These are phyloP conservation scores for Platanthera zijinensis DNA, from an alignment of 106 monocot species.

Conservation along the genomic window DNA sequence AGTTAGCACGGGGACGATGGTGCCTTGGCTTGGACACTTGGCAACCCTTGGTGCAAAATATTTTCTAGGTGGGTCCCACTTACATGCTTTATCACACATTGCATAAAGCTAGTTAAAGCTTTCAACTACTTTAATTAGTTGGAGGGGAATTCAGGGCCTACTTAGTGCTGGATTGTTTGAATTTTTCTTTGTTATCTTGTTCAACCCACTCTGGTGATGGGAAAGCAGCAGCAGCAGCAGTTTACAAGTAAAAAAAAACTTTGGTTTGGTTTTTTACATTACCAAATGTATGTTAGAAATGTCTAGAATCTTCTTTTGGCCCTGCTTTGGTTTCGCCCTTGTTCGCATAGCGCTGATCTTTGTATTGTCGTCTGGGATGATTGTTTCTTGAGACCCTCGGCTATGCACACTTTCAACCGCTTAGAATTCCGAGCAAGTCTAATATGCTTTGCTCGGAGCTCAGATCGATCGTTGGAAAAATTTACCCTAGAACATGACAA, in stretches of 20 bases:
- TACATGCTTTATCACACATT: background rate
- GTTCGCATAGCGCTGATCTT: no score
- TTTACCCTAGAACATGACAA: no score
- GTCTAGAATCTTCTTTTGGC: background rate
- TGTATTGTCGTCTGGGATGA: no score
- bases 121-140: background rate
- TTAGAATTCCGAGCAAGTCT: no score
- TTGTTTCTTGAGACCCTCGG: no score
- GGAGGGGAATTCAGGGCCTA: background rate
- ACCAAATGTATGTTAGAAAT: background rate
- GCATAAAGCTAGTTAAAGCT: background rate
- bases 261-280: background rate
- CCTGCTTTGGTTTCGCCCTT: no score
- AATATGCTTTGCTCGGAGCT: no score
- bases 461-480: no score
- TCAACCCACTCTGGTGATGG: background rate
- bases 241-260: background rate
- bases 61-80: background rate
- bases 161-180: background rate
- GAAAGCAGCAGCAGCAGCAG: background rate
- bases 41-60: background rate
- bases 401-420: no score
- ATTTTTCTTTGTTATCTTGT: background rate
- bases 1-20: background rate
- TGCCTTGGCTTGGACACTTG: background rate